Evolutionary conservation across 78 protist genomes (phyloP), one percentile per base, ranked within the genome.

Genomic region (Dictyostelium capitatum): DNA sequence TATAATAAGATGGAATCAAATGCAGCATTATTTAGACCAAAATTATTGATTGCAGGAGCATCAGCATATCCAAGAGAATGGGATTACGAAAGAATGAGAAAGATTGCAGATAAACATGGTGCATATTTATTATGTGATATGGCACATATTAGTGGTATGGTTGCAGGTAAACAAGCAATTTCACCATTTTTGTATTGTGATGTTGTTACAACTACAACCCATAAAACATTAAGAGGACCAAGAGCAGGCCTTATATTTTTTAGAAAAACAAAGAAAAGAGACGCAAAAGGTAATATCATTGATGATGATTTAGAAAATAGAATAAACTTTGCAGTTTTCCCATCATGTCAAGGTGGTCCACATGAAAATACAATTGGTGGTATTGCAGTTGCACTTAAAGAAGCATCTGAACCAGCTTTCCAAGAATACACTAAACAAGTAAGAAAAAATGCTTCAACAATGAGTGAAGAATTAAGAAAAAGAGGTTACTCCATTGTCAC

Each of bases 181-280:
- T 23, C 69, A 57, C 99, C 99, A 37, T 99, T 99, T 90, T 96
- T 79, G 46, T 81, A 77, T 89, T 90, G 96, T 84, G 99, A 99
- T 80, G 90, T 99, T 43, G 99, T 99, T 54, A 99, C 99, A 32
- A 97, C 99, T 51, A 99, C 99, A 65, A 99, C 99, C 37, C 99
- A 99, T 98, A 99, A 99, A 97, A 94, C 99, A 2, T 93, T 99
- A 15, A 97, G 99, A 43, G 99, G 99, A 2, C 99, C 99, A 62
- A 96, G 99, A 20, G 96, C 99, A 23, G 99, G 99, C 65, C 77
- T 99, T 56, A 99, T 99, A 96, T 99, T 99, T 95, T 99, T 20
- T 98, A 80, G 99, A 80, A 98, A 97, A 96, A 97, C 56, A 23
- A 73, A 81, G 51, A 62, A 77, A 43, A 78, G 20, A 54, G 89